Evolutionary conservation across 768 basidiomycete genomes (phyloP), one percentile per base, ranked within the genome.

Genomic region (Termitomyces sp.): DNA sequence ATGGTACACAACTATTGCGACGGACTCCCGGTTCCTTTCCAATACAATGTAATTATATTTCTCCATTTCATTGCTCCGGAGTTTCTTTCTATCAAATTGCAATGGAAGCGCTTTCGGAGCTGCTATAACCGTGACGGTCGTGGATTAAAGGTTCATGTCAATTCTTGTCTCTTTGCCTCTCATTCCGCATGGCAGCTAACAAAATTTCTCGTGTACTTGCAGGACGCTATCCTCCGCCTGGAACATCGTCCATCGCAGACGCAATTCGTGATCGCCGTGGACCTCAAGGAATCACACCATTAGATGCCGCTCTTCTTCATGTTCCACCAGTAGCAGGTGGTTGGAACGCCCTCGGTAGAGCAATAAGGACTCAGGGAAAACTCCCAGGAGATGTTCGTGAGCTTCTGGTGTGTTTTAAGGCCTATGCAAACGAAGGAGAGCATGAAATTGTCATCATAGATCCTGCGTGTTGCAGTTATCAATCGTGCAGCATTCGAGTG

Each of bases 381-480:
- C 69, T 83, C 6, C 75, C 75, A 5, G 79, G 74, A 0, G 75
- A 79, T 65, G 65, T 83, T 16, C 71, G 80, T 42, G 81, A 83
- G 63, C 68, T 80, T 3, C 80, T 81, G 77, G 80, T 79, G 49
- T 24, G 73, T 34, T 48, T 14, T 12, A 43, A 46, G 8, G 37
- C 41, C 53, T 36, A 5, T 20, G n/a, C 9, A n/a, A 46, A 14
- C 5, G 22, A 4, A 24, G 18, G 13, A n/a, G 13, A 4, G 43
- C 5, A 43, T 49, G n/a, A 39, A 29, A 29, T 26, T 14, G 10
- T 46, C n/a, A 13, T 26, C 9, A 13, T 53, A 81, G 79, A 81
- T 82, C 55, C 68, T 82, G 14, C 71, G 81, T 5, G 75, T 82
- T 14, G 80, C 79, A 34, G 81, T 77, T 2, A 65, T 79, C 80